Conservation (phyloP, 257 asterid species). For the Eustoma russellianum region DNA sequence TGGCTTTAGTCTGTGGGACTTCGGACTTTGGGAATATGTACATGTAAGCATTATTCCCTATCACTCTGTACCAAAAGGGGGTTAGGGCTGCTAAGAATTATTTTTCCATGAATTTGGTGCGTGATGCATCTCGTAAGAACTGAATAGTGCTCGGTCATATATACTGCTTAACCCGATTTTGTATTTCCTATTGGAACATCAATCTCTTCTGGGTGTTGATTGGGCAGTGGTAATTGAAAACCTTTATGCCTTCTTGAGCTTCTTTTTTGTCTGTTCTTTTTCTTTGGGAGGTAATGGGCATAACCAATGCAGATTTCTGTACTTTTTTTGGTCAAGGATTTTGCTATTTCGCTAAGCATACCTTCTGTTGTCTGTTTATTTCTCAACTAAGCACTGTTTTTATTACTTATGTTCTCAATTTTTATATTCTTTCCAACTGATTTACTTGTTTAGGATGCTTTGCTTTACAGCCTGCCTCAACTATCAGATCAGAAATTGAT, state of each 20-base stretch:
- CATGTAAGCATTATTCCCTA: too few species aligned
- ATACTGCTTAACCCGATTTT: too few species aligned
- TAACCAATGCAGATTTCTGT: background rate
- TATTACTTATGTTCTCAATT: conserved; percentile 8
- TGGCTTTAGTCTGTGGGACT: too few species aligned
- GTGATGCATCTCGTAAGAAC: too few species aligned
- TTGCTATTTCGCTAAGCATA: background rate
- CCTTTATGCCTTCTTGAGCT: background rate
- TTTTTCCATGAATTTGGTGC: too few species aligned
- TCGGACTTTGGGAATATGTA: too few species aligned
- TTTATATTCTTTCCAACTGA: conserved; percentile 15
- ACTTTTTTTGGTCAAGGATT: background rate
- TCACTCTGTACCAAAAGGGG: too few species aligned
- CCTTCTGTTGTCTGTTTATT: background rate
- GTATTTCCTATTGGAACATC: too few species aligned
- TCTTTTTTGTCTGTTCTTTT: background rate
- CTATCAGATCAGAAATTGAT: conserved; percentile 85
- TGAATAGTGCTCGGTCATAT: too few species aligned
- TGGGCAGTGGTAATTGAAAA: too few species aligned
- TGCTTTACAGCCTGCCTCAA: conserved; percentile 69
- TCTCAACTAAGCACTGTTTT: background rate
- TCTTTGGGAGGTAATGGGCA: background rate
- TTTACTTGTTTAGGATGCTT: conserved; percentile 44
- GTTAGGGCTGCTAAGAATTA: too few species aligned
- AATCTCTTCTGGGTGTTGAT: too few species aligned